Base-by-base conservation (phyloP, 805 yeast species). In the Jamesozyma hellenica region DNA sequence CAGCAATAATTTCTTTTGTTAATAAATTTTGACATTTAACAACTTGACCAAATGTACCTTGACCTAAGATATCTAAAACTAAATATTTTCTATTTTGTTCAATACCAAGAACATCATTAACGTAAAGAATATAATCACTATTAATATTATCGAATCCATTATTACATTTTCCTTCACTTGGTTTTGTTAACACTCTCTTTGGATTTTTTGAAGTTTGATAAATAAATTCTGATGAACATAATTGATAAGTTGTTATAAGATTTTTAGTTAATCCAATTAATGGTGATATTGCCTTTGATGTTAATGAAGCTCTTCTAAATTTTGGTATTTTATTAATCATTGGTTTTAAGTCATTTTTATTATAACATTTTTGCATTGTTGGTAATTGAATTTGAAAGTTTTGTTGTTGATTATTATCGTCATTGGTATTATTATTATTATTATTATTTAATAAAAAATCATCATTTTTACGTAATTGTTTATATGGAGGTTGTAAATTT, bases 41-140 rank as follows among this genome's bases (percentile, higher is more conserved):
- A 36, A 92, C 99, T 63, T 92, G 99, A 9, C 98, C 98, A 69
- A 92, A 92, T 1, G 98, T 88, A 6, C 99, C 99, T 47, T 88
- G 90, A 0, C 99, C 99, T 32, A 92, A 63, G 13, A 92, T 70
- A 60, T 90, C 97, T 42, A 92, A 65, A 4, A 92, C 96, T 53
- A 92, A 70, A 57, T 88, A 90, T 55, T 84, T 82, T 40, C 88
- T 70, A 42, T 85, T 88, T 30, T 60, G 58, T 41, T 58, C 61
- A 3, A 76, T 70, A 4, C 98, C 97, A 31, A 92, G 65, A 18
- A 92, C 78, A 58, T 94, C 98, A 59, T 94, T 92, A 17, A 92
- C 98, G 49, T 87, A 90, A 15, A 94, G 65, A 41, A 92, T 90
- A 56, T 88, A 90, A 63, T 92, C 96, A 56, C 82, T 76, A 41